Evolutionary conservation across 1,139 yeast species (phyloP), one percentile per base, ranked within the genome.

Genomic region (Lizanozyma gosingica): DNA sequence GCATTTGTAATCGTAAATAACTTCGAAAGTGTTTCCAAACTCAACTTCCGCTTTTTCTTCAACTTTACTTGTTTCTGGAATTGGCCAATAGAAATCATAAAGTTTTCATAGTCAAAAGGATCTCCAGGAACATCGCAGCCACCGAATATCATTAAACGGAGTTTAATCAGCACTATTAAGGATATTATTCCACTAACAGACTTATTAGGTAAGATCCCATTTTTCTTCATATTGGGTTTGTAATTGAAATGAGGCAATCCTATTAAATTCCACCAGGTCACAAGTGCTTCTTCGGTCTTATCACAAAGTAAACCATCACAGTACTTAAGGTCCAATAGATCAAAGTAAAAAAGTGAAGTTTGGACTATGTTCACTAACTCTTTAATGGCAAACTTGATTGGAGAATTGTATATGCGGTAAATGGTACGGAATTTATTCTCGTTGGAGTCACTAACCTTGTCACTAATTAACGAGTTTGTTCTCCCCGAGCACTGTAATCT

Each of bases 261-360:
- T 47, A 83, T 76, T 37, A 77, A 59, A 37, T 70, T 71, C 97
- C 97, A 90, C 97, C 97, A 92, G 41, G 71, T 69, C 3, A 61
- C 53, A 16, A 87, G 73, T 0, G 94, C 94, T 34, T 65, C 72
- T 45, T 81, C 82, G 0, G 97, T 90, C 44, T 75, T 73, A 43
- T 77, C 76, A 56, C 97, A 92, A 4, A 87, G 62, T 16, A 90
- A 62, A 0, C 97, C 97, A 59, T 90, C 97, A 44, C 87, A 86
- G 48, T 73, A 79, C 35, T 65, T 64, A 0, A 87, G 82, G 42
- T 78, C 81, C 16, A 87, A 64, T 37, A 87, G 60, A 43, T 80
- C 85, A 58, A 85, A 90, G 57, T 88, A 90, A 51, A 78, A 83
- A 22, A 92, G 67, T 38, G 85, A 74, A 1, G 80, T 78, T 58